Evolutionary conservation across 2,329 filamentous ascomycete genomes (phyloP).

Genomic region (Coniochaeta sp.): DNA sequence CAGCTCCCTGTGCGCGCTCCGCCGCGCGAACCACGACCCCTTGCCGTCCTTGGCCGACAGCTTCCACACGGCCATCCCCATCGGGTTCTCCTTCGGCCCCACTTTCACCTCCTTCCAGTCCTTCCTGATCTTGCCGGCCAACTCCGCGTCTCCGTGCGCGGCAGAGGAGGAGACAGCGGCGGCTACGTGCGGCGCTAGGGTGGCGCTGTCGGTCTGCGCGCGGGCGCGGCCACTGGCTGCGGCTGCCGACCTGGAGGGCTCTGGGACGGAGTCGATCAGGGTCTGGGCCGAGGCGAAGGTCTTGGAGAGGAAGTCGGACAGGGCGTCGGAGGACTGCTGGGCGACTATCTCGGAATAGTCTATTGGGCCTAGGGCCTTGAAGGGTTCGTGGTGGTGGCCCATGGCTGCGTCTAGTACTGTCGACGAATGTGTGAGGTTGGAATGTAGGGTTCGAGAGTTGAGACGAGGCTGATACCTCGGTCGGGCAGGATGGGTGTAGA

Average conservation of each 20-base stretch:
- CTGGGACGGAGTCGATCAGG: conserved; percentile 16
- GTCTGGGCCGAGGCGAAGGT: conserved; percentile 14
- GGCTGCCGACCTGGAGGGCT: conserved; percentile 1
- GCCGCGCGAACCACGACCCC: conserved; percentile 83
- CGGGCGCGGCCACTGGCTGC: conserved; percentile 35
- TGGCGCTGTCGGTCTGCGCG: background rate
- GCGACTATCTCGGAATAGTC: conserved; percentile 10
- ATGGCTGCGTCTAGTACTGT: background rate
- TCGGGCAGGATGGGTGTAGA: background rate
- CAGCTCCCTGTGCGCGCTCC: conserved; percentile 74
- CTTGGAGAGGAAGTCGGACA: conserved; percentile 8
- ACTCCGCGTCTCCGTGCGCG: conserved; percentile 31
- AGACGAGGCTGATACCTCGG: background rate
- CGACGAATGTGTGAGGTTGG: too few relatives aligned
- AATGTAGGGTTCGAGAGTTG: background rate
- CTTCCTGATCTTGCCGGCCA: conserved; percentile 55
- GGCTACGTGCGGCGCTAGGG: conserved; percentile 31
- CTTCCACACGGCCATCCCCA: conserved; percentile 74
- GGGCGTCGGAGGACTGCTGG: background rate
- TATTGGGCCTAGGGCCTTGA: conserved; percentile 15
- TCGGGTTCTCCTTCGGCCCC: conserved; percentile 63
- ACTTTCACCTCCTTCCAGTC: conserved; percentile 85
- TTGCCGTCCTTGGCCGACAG: conserved; percentile 70
- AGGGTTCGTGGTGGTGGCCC: conserved; percentile 16
- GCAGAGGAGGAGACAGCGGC: conserved; percentile 22